Conservation (phyloP, 140 eudicot species). For the Erigeron philadelphicus region DNA sequence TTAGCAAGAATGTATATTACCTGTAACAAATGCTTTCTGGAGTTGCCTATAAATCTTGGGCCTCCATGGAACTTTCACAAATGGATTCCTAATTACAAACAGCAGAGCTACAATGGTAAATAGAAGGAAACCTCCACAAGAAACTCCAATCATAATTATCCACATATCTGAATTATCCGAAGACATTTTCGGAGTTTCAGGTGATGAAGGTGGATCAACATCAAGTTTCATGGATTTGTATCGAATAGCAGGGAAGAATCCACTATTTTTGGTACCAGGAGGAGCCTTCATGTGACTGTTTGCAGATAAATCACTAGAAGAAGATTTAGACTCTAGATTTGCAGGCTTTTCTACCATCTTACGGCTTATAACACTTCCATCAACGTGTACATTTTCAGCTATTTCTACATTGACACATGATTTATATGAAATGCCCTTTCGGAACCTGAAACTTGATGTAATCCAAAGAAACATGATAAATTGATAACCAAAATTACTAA, state of each 20-base stretch:
- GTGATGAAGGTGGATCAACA: constrained; percentile 19
- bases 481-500: too few relatives aligned
- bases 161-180: constrained; percentile 20
- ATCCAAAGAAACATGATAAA: too few relatives aligned
- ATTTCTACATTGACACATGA: constrained; percentile 27
- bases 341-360: constrained; percentile 45
- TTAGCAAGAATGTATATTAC: constrained; percentile 25
- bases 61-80: constrained; percentile 67
- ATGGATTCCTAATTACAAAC: constrained; percentile 39
- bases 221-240: constrained; percentile 18
- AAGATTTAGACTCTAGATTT: constrained; percentile 40
- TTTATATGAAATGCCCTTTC: constrained; percentile 20
- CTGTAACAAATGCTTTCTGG: constrained; percentile 89
- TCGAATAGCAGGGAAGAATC: constrained; percentile 61
- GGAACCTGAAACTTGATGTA: constrained; percentile 32
- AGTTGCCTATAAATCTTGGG: constrained; percentile 78
- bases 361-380: constrained; percentile 43
- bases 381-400: constrained; percentile 21
- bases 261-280: constrained; percentile 54
- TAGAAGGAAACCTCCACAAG: constrained; percentile 36
- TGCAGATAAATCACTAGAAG: too few relatives aligned
- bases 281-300: not conserved
- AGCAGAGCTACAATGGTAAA: constrained; percentile 33
- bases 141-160: constrained; percentile 36
- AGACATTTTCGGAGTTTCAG: constrained; percentile 21